Conservation (phyloP, 2,329 filamentous ascomycete genomes). For the Talaromyces sp. region DNA sequence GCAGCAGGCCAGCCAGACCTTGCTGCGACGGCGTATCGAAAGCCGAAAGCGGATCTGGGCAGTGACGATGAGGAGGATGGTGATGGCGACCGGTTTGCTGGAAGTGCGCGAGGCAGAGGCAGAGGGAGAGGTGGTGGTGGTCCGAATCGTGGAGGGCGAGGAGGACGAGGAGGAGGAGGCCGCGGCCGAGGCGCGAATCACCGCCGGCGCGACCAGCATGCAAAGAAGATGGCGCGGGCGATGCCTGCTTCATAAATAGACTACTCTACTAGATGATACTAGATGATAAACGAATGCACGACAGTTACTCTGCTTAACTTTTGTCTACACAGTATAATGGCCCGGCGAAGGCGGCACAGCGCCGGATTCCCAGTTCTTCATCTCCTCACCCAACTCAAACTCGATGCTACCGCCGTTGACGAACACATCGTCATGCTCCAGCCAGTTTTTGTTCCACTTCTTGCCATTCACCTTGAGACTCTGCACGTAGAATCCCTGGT, state of each 20-base stretch:
- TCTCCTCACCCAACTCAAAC: constrained; percentile 39
- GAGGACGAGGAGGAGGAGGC: constrained; percentile 43
- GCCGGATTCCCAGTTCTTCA: constrained; percentile 44
- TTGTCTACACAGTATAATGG: constrained; percentile 20
- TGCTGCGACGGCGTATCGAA: constrained; percentile 60
- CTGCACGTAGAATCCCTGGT: constrained; percentile 49
- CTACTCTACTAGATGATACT: neutral
- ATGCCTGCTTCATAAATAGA: neutral
- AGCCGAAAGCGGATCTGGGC: constrained; percentile 38
- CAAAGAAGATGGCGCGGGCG: constrained; percentile 52
- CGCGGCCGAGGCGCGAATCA: constrained; percentile 69
- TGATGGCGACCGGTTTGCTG: constrained; percentile 21
- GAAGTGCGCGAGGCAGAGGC: constrained; percentile 30
- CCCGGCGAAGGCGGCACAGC: constrained; percentile 49
- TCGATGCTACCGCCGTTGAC: constrained; percentile 42
- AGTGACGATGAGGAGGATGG: constrained; percentile 22
- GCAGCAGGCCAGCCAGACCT: constrained; percentile 56
- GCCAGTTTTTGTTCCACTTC: constrained; percentile 51
- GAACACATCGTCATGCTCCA: constrained; percentile 47
- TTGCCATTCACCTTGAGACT: constrained; percentile 50
- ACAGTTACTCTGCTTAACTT: neutral
- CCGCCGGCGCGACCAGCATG: constrained; percentile 68
- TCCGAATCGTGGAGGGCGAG: constrained; percentile 20
- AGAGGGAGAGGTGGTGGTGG: constrained; percentile 45
- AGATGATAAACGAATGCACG: neutral